These are phyloP conservation scores for Elsinoe batatas DNA, from an alignment of 2,329 filamentous ascomycete genomes.

Conservation along the genomic window DNA sequence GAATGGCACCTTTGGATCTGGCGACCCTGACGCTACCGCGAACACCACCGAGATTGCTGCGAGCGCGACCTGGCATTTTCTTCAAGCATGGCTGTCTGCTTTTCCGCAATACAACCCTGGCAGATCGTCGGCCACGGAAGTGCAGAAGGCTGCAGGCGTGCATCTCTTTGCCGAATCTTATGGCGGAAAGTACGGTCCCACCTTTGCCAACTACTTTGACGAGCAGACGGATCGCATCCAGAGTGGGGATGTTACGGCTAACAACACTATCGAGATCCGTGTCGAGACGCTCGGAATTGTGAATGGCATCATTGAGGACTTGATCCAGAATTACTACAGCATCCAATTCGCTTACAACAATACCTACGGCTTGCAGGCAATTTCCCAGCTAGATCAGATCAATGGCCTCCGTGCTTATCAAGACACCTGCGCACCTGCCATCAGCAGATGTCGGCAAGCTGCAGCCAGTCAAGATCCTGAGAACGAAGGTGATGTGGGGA, in stretches of 20 bases:
- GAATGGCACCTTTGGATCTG: conserved; percentile 58
- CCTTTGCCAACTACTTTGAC: conserved; percentile 21
- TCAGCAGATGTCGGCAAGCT: conserved; percentile 41
- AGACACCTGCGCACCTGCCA: conserved; percentile 22
- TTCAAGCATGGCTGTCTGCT: conserved; percentile 47
- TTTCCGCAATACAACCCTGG: conserved; percentile 34
- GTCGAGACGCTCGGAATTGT: conserved; percentile 58
- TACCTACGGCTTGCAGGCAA: conserved; percentile 52
- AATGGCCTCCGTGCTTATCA: conserved; percentile 35
- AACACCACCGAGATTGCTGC: conserved; percentile 30
- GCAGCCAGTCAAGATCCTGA: conserved; percentile 26
- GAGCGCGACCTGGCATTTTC: conserved; percentile 52
- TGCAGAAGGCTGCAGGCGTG: conserved; percentile 31
- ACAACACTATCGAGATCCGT: conserved; percentile 49
- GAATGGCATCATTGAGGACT: conserved; percentile 59
- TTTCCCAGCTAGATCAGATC: conserved; percentile 43
- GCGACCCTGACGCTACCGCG: conserved; percentile 29
- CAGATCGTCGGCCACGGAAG: conserved; percentile 32
- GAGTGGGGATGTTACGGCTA: conserved; percentile 36
- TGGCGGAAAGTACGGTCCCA: conserved; percentile 30
- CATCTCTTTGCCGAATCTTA: conserved; percentile 61
- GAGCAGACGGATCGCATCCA: conserved; percentile 15
- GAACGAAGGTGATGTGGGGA: conserved; percentile 25
- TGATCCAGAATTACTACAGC: conserved; percentile 50
- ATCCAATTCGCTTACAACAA: conserved; percentile 52